Percentiles rank a stretch among this genome's conserved stretches.
phyloP scores from a whole-genome alignment of 129 eudicot genomes.

The Flaveria sonorensis region DNA sequence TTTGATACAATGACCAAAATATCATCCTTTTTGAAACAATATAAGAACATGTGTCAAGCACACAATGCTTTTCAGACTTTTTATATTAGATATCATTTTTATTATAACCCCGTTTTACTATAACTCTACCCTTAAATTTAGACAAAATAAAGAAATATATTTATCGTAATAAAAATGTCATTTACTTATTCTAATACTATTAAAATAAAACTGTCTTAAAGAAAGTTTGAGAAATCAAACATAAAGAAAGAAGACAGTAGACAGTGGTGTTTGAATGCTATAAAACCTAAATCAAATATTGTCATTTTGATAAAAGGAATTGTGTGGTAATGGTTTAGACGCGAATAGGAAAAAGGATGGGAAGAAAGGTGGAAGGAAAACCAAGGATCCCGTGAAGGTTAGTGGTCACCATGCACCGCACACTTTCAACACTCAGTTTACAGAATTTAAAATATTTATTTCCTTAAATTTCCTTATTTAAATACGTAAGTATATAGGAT shows the following conservation, averaged over 20 bases:
- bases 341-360: neutral
- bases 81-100: no score
- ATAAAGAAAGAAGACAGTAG: neutral
- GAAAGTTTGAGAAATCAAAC: neutral
- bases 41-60: no score
- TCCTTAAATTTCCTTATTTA: no score
- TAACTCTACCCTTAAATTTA: neutral
- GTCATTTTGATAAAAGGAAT: neutral
- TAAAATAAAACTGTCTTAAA: neutral
- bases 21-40: no score
- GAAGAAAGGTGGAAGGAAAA: constrained; percentile 7
- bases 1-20: no score
- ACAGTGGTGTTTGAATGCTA: neutral
- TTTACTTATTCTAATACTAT: neutral
- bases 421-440: constrained; percentile 15
- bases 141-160: neutral
- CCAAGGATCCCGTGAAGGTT: constrained; percentile 40
- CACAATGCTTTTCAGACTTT: no score
- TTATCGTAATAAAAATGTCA: neutral
- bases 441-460: neutral
- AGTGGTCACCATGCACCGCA: constrained; percentile 41
- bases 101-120: no score
- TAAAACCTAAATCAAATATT: neutral
- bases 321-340: constrained; percentile 22
- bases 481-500: no score